A percentile compares a stretch with the other conserved stretches of the same genome.
Evolutionary conservation across 495 filamentous ascomycete species (phyloP).

Genomic region (Lophium mytilinum): DNA sequence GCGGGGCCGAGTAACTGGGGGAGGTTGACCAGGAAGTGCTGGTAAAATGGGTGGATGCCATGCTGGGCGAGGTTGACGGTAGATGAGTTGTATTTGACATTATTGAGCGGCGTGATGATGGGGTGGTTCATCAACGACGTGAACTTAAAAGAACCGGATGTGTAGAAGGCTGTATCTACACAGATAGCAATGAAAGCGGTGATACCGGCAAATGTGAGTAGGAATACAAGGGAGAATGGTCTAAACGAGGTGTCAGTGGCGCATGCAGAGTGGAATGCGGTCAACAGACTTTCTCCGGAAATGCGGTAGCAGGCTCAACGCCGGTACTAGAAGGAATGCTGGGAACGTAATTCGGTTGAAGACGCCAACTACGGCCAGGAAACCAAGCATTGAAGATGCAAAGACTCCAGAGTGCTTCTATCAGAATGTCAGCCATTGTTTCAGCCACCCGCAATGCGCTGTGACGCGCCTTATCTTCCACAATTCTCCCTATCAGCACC

Average conservation of each 20-base stretch:
- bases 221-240: constrained; percentile 56
- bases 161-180: constrained; percentile 77
- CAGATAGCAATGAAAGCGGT: constrained; percentile 66
- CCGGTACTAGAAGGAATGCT: constrained; percentile 77
- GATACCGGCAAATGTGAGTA: constrained; percentile 49
- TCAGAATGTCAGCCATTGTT: constrained; percentile 4
- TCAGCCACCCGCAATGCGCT: background rate
- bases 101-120: constrained; percentile 84
- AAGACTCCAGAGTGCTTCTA: constrained; percentile 66
- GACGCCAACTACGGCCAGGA: constrained; percentile 72
- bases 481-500: constrained; percentile 79
- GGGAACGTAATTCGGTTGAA: constrained; percentile 98
- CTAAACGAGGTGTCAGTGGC: constrained; percentile 37
- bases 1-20: constrained; percentile 88
- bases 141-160: constrained; percentile 46
- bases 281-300: constrained; percentile 65
- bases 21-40: constrained; percentile 78
- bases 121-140: constrained; percentile 46
- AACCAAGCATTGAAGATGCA: constrained; percentile 65
- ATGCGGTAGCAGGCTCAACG: constrained; percentile 72
- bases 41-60: constrained; percentile 85
- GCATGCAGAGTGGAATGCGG: background rate
- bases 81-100: constrained; percentile 76
- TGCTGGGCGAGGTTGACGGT: constrained; percentile 75
- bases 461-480: constrained; percentile 58